Evolutionary conservation across 352 stramenopile species (phyloP).

Genomic region (Phytopythium sindhum): DNA sequence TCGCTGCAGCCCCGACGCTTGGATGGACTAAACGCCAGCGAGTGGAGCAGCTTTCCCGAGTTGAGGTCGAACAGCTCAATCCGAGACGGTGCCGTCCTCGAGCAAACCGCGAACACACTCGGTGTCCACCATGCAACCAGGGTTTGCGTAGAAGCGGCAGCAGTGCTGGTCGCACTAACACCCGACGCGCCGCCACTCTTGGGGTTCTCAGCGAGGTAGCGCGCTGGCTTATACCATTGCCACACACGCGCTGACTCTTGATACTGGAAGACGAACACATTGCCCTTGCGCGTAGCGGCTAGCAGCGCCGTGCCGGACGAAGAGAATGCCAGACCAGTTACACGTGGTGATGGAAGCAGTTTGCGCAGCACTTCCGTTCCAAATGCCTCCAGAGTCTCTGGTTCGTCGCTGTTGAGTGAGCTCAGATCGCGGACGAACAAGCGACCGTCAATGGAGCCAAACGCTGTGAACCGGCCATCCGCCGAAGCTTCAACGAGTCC

Average conservation of each 20-base stretch:
- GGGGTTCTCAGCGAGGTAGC: conserved; percentile 36
- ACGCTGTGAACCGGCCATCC: conserved; percentile 22
- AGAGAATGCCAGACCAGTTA: conserved; percentile 56
- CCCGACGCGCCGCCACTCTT: conserved; percentile 20
- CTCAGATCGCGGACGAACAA: conserved; percentile 36
- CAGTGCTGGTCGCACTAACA: conserved; percentile 5
- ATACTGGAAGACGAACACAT: conserved; percentile 48
- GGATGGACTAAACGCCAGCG: conserved; percentile 24
- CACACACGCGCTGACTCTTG: conserved; percentile 14
- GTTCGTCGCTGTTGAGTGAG: conserved; percentile 1
- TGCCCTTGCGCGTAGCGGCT: conserved; percentile 55
- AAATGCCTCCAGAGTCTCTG: conserved; percentile 10
- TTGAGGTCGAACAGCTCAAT: conserved; percentile 50
- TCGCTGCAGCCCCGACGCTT: not conserved
- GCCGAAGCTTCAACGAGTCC: conserved; percentile 37
- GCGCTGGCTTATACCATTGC: conserved; percentile 18
- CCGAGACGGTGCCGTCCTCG: conserved; percentile 20
- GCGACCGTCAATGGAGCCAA: conserved; percentile 54
- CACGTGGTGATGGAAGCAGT: conserved; percentile 44
- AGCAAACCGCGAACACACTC: conserved; percentile 44
- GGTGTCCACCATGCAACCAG: conserved; percentile 45
- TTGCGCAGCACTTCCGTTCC: conserved; percentile 23
- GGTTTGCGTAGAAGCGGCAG: conserved; percentile 35
- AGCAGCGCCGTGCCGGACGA: conserved; percentile 23
- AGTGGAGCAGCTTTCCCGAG: conserved; percentile 40